Evolutionary conservation across 164 flowering plant genomes (phyloP).

Genomic region (Macadamia integrifolia): DNA sequence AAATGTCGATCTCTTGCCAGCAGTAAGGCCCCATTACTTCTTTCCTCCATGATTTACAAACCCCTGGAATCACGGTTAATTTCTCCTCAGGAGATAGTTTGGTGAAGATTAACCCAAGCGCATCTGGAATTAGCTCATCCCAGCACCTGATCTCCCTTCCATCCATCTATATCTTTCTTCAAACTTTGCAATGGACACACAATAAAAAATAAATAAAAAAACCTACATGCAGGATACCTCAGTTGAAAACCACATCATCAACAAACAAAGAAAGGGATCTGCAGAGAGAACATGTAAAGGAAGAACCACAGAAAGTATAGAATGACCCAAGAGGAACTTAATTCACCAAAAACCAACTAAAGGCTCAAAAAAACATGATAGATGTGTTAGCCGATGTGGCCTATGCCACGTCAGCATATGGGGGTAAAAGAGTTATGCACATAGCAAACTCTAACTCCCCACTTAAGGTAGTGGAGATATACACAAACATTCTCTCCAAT

Average conservation of each 20-base stretch:
- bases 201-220: background rate
- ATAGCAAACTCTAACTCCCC: too few relatives aligned
- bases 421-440: too few relatives aligned
- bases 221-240: too few relatives aligned
- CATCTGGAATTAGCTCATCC: slow-evolving; percentile 68
- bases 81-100: slow-evolving; percentile 46
- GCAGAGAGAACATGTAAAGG: background rate
- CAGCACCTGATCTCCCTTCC: slow-evolving; percentile 32
- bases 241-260: too few relatives aligned
- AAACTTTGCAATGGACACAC: background rate
- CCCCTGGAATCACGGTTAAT: slow-evolving; percentile 49
- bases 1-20: slow-evolving; percentile 93
- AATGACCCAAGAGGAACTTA: background rate
- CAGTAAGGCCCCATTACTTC: slow-evolving; percentile 80
- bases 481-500: too few relatives aligned
- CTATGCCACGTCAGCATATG: too few relatives aligned
- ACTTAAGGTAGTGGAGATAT: too few relatives aligned
- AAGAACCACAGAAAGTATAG: background rate
- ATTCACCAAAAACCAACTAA: background rate
- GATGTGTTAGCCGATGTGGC: too few relatives aligned
- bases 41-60: slow-evolving; percentile 61
- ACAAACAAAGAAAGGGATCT: background rate
- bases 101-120: slow-evolving; percentile 54
- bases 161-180: slow-evolving; percentile 33
- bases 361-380: background rate